Percentiles rank a stretch among this genome's conserved stretches.
phyloP scores from a whole-genome alignment of 164 flowering plant genomes.

The Nymphaea thermarum region DNA sequence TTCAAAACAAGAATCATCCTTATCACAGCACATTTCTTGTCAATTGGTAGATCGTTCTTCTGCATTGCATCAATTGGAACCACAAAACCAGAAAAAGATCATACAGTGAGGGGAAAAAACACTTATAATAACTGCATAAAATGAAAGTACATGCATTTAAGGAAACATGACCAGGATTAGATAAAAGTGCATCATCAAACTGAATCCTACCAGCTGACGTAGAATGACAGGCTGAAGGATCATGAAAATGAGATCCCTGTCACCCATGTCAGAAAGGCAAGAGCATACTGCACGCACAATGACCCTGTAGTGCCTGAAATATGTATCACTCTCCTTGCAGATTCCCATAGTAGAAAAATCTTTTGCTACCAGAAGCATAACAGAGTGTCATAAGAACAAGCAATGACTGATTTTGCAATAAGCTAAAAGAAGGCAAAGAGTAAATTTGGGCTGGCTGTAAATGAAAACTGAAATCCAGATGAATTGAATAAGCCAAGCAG shows the following conservation, averaged over 20 bases:
- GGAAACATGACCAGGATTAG: not conserved
- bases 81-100: not conserved
- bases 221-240: slow-evolving; percentile 43
- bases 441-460: too few relatives aligned
- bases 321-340: slow-evolving; percentile 20
- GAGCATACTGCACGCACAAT: slow-evolving; percentile 40
- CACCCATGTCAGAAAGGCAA: slow-evolving; percentile 58
- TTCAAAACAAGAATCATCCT: slow-evolving; percentile 39
- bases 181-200: not conserved
- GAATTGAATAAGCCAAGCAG: too few relatives aligned
- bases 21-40: slow-evolving; percentile 60
- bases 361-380: not conserved
- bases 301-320: slow-evolving; percentile 26
- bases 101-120: not conserved
- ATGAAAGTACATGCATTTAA: not conserved
- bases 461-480: too few relatives aligned
- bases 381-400: too few relatives aligned
- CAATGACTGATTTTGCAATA: too few relatives aligned
- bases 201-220: slow-evolving; percentile 39
- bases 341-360: not conserved
- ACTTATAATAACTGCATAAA: not conserved
- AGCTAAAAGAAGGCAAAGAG: too few relatives aligned
- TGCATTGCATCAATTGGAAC: slow-evolving; percentile 11
- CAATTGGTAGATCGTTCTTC: slow-evolving; percentile 34
- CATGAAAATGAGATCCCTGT: slow-evolving; percentile 38